Conservation (phyloP, 768 basidiomycete species). For the Termitomyces sp. region DNA sequence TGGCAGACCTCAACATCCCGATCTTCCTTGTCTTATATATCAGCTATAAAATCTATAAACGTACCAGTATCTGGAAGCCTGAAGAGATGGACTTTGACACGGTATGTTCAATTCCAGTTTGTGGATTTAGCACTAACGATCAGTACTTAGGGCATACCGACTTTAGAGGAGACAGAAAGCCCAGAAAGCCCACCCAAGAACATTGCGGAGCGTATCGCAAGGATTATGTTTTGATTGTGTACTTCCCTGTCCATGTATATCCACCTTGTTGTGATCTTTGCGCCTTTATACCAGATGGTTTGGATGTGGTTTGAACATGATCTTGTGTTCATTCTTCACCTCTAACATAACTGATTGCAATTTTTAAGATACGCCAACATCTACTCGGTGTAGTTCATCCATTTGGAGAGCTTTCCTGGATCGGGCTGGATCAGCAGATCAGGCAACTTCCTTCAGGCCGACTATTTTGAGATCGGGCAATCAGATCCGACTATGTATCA, state of each 20-base stretch:
- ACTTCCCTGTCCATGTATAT: not conserved
- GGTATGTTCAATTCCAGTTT: conserved; percentile 26
- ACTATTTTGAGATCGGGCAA: not conserved
- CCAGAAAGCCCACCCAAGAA: conserved; percentile 47
- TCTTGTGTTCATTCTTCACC: not conserved
- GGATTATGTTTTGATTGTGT: conserved; percentile 41
- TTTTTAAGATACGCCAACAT: not conserved
- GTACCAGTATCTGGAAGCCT: conserved; percentile 46
- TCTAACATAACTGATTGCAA: too few species aligned
- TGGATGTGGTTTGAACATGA: not conserved
- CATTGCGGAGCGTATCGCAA: conserved; percentile 43
- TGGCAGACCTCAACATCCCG: conserved; percentile 41
- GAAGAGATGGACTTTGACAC: conserved; percentile 70
- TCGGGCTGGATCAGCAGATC: too few species aligned
- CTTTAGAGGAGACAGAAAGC: conserved; percentile 61
- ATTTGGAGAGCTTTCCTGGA: too few species aligned
- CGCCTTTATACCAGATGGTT: not conserved
- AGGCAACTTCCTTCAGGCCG: not conserved
- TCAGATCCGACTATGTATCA: not conserved
- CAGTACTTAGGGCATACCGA: conserved; percentile 53
- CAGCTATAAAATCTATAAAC: conserved; percentile 36
- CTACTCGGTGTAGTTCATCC: not conserved
- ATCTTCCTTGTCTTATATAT: conserved; percentile 39
- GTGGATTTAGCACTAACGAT: not conserved
- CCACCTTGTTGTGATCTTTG: not conserved